These are phyloP conservation scores for Penicillium crystallinum DNA, from an alignment of 495 filamentous ascomycete genomes.

Conservation along the genomic window DNA sequence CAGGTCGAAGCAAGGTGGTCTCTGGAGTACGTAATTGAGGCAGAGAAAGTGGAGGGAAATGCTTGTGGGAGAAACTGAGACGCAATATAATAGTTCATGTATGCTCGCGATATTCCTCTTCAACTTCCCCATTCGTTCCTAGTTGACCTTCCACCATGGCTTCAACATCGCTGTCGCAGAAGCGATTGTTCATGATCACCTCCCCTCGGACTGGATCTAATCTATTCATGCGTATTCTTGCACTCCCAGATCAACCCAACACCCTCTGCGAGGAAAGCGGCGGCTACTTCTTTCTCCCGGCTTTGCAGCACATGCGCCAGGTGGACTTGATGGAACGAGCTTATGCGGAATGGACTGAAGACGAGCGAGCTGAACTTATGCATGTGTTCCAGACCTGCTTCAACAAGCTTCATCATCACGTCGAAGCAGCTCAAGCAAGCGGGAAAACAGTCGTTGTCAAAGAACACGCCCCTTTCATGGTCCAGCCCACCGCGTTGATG, in stretches of 20 bases:
- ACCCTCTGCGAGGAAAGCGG: not conserved
- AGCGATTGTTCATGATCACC: not conserved
- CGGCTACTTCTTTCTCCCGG: not conserved
- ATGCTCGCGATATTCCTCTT: not conserved
- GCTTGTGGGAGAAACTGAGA: not conserved
- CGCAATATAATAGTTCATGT: not conserved
- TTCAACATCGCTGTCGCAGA: not conserved
- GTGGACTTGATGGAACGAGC: too few species aligned
- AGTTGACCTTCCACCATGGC: not conserved
- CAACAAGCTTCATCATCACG: too few species aligned
- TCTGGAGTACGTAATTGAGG: too few species aligned
- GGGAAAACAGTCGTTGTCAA: too few species aligned
- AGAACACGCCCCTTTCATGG: too few species aligned
- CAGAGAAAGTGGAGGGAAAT: too few species aligned
- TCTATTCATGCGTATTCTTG: not conserved
- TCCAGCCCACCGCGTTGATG: too few species aligned
- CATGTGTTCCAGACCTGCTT: too few species aligned
- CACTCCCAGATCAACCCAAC: not conserved
- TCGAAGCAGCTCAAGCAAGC: too few species aligned
- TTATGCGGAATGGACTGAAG: too few species aligned
- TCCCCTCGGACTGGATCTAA: not conserved
- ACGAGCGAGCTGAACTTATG: too few species aligned
- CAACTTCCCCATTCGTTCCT: not conserved
- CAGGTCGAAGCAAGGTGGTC: not conserved
- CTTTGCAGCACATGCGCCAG: too few species aligned